Base-by-base conservation (phyloP, 805 yeast genomes). In the Teunomyces cretensis region DNA sequence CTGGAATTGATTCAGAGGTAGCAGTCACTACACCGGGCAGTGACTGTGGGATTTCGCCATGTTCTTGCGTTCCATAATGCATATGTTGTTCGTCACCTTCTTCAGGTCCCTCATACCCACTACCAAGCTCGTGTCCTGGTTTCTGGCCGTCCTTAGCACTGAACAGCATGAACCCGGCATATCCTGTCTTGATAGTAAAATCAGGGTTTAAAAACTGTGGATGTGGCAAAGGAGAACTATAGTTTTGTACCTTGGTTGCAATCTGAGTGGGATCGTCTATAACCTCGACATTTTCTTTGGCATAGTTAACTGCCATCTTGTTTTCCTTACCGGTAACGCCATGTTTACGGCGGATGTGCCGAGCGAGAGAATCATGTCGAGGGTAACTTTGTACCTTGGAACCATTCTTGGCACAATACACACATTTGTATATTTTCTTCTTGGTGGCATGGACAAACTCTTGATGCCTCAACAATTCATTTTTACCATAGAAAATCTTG, bases 381-480 rank as follows among this genome's bases (percentile, higher is more conserved):
- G 76, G 76, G 46, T 72, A 72, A 46, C 72, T 63, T 49, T 70
- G 75, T 0, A 68, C 63, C 45, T 61, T 66, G 8, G 61, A 51
- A 4, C 70, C 69, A 43, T 51, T 58, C 35, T 60, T 51, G 19
- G 68, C 55, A 52, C 76, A 72, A 44, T 69, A 72, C 9, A 65
- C 57, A 53, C 76, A 72, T 45, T 67, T 64, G 56, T 66, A 72
- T 11, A 71, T 64, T 44, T 64, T 67, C 53, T 70, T 72, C 42
- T 65, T 62, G 16, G 75, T 68, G 9, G 76, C 76, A 55, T 72
- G 76, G 16, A 71, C 76, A 56, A 70, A 71, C 49, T 72, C 76
- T 49, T 72, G 75, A 54, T 72, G 76, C 45, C 76, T 54, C 31
- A 68, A 57, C 38, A 72, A 57, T 50, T 71, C 76, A 48, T 70